Evolutionary conservation across 257 asterid species (phyloP).

Genomic region (Forsythia suspensa): DNA sequence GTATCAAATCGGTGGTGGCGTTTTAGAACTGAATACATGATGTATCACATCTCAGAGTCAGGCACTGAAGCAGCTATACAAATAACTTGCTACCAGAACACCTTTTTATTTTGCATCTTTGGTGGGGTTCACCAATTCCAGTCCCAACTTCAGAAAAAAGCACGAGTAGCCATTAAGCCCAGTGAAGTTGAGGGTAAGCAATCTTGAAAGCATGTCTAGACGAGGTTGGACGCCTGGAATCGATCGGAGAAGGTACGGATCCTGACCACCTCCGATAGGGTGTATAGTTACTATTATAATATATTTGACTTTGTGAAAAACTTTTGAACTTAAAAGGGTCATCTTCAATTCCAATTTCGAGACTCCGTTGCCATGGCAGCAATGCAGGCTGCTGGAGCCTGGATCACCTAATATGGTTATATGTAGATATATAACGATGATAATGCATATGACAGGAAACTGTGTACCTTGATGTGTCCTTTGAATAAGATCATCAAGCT

Average conservation of each 20-base stretch:
- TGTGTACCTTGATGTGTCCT: constrained; percentile 55
- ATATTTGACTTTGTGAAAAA: not conserved
- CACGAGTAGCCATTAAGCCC: not conserved
- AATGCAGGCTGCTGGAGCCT: not conserved
- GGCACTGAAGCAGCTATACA: no score
- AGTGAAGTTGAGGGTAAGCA: not conserved
- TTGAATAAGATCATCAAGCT: constrained; percentile 85
- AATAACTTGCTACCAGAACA: no score
- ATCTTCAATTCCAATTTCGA: not conserved
- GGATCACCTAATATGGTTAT: not conserved
- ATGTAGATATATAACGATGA: not conserved
- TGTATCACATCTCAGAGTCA: no score
- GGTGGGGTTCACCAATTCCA: not conserved
- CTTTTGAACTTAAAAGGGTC: not conserved
- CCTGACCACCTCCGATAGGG: not conserved
- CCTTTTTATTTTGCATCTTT: not conserved
- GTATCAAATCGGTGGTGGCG: no score
- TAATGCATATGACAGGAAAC: not conserved
- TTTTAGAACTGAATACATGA: no score
- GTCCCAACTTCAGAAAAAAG: not conserved
- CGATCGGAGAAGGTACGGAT: not conserved
- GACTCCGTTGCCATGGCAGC: no score
- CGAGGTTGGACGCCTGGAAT: not conserved
- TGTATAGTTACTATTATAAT: not conserved
- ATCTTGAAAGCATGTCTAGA: not conserved